Evolutionary conservation across 2,329 filamentous ascomycete species (phyloP).

Genomic region (Huntiella abstrusa): DNA sequence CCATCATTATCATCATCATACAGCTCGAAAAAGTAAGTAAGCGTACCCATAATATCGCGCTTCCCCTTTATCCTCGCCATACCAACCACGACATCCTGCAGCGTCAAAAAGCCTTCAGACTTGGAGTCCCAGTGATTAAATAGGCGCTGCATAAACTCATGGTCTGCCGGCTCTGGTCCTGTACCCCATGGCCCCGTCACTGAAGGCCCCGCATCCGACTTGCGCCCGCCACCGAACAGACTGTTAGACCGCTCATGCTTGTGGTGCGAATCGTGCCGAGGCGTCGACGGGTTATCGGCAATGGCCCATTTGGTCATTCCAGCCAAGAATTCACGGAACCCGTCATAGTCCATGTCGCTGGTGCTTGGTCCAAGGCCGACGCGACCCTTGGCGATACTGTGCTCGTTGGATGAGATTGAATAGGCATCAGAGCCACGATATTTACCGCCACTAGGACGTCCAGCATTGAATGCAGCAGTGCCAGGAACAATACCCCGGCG

Average conservation of each 20-base stretch:
- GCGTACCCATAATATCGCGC: constrained; percentile 91
- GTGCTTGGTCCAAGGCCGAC: constrained; percentile 79
- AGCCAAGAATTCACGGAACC: constrained; percentile 84
- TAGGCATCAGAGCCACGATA: constrained; percentile 19
- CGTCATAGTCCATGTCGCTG: constrained; percentile 92
- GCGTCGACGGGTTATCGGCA: constrained; percentile 57
- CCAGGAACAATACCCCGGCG: constrained; percentile 26
- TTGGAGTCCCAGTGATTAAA: constrained; percentile 81
- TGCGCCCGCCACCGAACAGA: constrained; percentile 39
- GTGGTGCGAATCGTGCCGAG: constrained; percentile 26
- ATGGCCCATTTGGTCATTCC: constrained; percentile 85
- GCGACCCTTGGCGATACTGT: constrained; percentile 56
- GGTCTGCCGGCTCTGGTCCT: constrained; percentile 58
- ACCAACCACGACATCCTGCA: constrained; percentile 84
- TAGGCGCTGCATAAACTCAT: constrained; percentile 80
- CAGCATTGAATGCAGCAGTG: constrained; percentile 19
- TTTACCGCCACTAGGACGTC: constrained; percentile 12
- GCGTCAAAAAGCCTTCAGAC: constrained; percentile 53
- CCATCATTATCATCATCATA: constrained; percentile 89
- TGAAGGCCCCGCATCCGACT: constrained; percentile 18
- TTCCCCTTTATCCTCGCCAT: constrained; percentile 83
- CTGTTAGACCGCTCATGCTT: constrained; percentile 34
- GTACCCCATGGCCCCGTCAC: constrained; percentile 33
- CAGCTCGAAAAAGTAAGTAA: constrained; percentile 93
- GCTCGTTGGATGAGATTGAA: constrained; percentile 10